Evolutionary conservation across 1,284 basidiomycete genomes (phyloP).

Genomic region (Calocybe gambosa): DNA sequence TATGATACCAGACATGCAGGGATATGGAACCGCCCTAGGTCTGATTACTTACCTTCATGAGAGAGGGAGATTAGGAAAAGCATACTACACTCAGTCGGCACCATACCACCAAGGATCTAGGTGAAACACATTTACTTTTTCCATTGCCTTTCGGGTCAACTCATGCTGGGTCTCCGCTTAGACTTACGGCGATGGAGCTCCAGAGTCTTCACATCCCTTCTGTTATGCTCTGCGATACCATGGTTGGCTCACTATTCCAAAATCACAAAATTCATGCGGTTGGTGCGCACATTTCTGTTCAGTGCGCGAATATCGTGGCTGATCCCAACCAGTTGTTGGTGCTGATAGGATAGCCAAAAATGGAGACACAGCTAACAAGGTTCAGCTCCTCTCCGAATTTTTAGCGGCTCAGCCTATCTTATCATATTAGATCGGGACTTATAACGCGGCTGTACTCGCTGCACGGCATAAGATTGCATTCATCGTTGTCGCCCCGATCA

Average conservation of each 20-base stretch:
- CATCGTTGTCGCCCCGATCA: constrained; percentile 85
- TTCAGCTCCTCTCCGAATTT: constrained; percentile 22
- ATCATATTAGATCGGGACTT: constrained; percentile 69
- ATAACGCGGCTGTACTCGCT: constrained; percentile 85
- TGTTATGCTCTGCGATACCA: constrained; percentile 93
- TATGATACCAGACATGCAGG: constrained; percentile 38
- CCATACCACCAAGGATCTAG: constrained; percentile 90
- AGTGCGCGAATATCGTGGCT: constrained; percentile 2
- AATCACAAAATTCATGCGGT: constrained; percentile 84
- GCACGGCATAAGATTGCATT: constrained; percentile 83
- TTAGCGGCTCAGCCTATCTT: not conserved
- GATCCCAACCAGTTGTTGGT: constrained; percentile 55
- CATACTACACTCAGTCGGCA: constrained; percentile 88
- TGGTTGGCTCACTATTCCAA: constrained; percentile 90
- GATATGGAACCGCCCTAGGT: constrained; percentile 91
- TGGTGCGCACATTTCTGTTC: constrained; percentile 38
- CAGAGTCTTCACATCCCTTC: constrained; percentile 76
- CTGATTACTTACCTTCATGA: constrained; percentile 86
- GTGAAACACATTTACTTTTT: constrained; percentile 27
- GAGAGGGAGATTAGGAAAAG: constrained; percentile 66
- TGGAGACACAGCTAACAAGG: constrained; percentile 94
- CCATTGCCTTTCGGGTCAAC: not conserved
- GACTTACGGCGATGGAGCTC: constrained; percentile 83
- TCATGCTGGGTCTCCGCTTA: constrained; percentile 20
- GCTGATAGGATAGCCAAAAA: constrained; percentile 85